phyloP scores from a whole-genome alignment of 2,329 filamentous ascomycete genomes.

The Nemania sp. region DNA sequence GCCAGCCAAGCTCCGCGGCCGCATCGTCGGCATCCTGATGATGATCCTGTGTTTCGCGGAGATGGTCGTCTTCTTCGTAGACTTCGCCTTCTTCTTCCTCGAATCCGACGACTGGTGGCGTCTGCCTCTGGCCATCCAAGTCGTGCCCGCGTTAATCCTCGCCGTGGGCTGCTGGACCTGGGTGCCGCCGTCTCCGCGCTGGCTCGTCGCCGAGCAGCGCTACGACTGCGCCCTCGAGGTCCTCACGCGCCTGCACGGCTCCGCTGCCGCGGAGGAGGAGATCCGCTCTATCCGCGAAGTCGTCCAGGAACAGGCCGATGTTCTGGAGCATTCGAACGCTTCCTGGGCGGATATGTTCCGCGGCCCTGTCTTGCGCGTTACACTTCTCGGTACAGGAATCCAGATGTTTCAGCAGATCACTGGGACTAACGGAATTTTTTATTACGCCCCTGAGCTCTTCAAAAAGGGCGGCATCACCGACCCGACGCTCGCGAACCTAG shows the following conservation, averaged over 20 bases:
- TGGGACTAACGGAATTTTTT: constrained; percentile 39
- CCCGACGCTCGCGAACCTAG: constrained; percentile 36
- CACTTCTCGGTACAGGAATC: constrained; percentile 36
- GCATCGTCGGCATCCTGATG: constrained; percentile 37
- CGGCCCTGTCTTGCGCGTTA: constrained; percentile 35
- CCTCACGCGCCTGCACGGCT: constrained; percentile 33
- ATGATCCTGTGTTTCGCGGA: constrained; percentile 41
- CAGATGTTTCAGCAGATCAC: constrained; percentile 38
- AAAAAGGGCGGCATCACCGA: constrained; percentile 34
- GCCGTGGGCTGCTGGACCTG: constrained; percentile 34
- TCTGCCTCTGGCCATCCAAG: constrained; percentile 41
- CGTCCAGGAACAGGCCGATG: constrained; percentile 27
- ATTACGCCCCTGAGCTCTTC: constrained; percentile 36
- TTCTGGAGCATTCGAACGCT: constrained; percentile 23
- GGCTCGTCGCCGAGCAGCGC: constrained; percentile 33
- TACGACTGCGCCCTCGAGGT: constrained; percentile 34
- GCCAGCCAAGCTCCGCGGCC: constrained; percentile 35
- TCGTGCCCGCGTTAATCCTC: constrained; percentile 38
- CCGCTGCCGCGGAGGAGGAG: constrained; percentile 53
- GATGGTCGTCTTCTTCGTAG: constrained; percentile 39
- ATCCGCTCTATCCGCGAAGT: constrained; percentile 45
- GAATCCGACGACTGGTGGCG: constrained; percentile 40
- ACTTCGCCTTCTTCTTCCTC: constrained; percentile 37
- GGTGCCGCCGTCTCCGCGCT: constrained; percentile 35
- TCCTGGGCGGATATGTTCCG: constrained; percentile 38